These are phyloP conservation scores for Xylariales sp. DNA, from an alignment of 2,329 filamentous ascomycete species.

Conservation along the genomic window DNA sequence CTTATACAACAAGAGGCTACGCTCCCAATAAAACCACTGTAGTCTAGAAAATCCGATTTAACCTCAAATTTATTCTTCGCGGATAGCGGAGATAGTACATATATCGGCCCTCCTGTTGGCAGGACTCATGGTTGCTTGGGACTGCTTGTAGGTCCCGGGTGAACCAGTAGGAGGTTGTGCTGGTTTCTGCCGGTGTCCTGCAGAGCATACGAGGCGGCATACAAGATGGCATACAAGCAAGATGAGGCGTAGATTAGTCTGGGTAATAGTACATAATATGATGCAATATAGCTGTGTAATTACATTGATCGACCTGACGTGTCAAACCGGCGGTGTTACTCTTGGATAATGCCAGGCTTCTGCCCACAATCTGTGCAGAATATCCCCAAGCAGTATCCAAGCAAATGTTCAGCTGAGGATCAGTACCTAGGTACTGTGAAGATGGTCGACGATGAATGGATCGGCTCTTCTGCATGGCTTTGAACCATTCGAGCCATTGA, in stretches of 20 bases:
- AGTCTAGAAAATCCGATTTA: background rate
- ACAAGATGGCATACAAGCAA: too few relatives aligned
- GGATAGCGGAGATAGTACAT: background rate
- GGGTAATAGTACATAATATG: constrained; percentile 8
- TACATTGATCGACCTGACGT: constrained; percentile 17
- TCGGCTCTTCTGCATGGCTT: background rate
- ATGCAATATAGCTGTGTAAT: background rate
- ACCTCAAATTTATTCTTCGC: background rate
- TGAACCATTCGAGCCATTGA: constrained; percentile 16
- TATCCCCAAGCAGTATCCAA: background rate
- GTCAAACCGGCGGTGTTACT: constrained; percentile 18
- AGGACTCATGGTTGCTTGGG: background rate
- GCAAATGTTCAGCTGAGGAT: constrained; percentile 16
- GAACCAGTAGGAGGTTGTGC: background rate
- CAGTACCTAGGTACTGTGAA: background rate
- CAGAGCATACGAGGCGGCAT: background rate
- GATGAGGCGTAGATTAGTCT: background rate
- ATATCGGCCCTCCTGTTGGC: background rate
- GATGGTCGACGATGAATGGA: constrained; percentile 1
- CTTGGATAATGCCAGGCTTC: background rate
- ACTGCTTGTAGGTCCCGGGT: background rate
- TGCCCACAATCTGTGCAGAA: too few relatives aligned
- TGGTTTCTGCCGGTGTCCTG: background rate
- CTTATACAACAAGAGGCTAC: background rate
- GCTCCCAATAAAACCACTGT: constrained; percentile 1